Base-by-base conservation (phyloP, 2,329 filamentous ascomycete species). In the Elsinoe ampelina region DNA sequence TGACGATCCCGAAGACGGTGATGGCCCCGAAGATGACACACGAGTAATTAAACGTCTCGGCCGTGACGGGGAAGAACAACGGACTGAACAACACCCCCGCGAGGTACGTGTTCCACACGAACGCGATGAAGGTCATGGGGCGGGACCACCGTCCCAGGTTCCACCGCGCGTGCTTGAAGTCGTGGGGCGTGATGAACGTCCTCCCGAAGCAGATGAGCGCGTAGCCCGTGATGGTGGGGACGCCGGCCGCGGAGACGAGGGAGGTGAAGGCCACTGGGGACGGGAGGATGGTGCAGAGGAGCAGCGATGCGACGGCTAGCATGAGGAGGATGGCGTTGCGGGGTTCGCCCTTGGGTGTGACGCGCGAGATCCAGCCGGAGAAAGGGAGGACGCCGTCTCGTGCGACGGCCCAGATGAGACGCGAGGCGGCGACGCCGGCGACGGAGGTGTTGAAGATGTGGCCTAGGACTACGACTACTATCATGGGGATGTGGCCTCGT, bases 391-490 rank as follows among this genome's bases (percentile, higher is more conserved):
- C 79, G 35, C 80, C 79, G 62, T 84, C 81, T 45, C 80, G 75
- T 26, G 81, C 81, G 3, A 84, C 80, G 41, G 80, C 81, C 65
- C 82, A 83, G 61, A 84, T 80, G 1, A 83, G 72, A n/a, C 80
- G 76, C 3, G 80, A 83, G 12, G 78, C 78, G 6, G 80, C 80
- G 11, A 81, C 74, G 43, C 82, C 76, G 17, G 80, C 78, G 57
- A 83, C 79, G 0, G 79, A 80, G 1, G 80, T 82, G 65, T 83
- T 83, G 70, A 81, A 77, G 64, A 72, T 66, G n/a, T 71, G 64
- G 2, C 69, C 70, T 17, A 72, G 45, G 32, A 80, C 70, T 69
- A 77, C 81, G 47, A 83, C 68, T n/a, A 82, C 66, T 60, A 80
- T 81, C 80, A 83, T 83, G 58, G 81, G 72, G n/a, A 83, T 72